These are phyloP conservation scores for Drechslera avenae DNA, from an alignment of 2,329 filamentous ascomycete genomes.

Conservation along the genomic window DNA sequence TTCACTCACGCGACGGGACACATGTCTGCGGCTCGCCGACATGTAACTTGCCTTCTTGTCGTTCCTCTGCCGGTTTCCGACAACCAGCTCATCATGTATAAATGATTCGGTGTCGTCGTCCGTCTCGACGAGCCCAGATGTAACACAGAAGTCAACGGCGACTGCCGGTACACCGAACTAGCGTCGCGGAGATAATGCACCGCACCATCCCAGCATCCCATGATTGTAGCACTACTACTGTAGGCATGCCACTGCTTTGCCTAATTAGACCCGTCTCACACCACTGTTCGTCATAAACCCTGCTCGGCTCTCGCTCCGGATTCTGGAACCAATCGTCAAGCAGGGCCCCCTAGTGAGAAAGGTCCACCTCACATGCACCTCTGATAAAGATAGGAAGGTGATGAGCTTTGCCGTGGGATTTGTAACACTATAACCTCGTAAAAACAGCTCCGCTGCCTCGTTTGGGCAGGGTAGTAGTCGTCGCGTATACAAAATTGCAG, in stretches of 20 bases:
- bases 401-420: background rate
- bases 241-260: background rate
- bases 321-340: background rate
- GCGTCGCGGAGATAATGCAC: slow-evolving; percentile 7
- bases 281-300: background rate
- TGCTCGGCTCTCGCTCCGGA: background rate
- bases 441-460: background rate
- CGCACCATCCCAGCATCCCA: background rate
- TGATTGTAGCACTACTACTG: background rate
- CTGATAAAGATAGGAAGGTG: slow-evolving; percentile 1
- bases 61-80: background rate
- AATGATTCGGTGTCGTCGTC: background rate
- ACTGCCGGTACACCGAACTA: slow-evolving; percentile 1
- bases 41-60: slow-evolving; percentile 1
- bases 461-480: background rate
- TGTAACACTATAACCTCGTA: background rate
- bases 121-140: background rate
- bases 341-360: background rate
- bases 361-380: background rate
- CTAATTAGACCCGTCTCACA: background rate
- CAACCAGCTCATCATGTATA: background rate
- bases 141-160: background rate
- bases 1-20: background rate
- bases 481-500: background rate
- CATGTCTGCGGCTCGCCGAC: background rate